Evolutionary conservation across 306 rosid species (phyloP), one percentile per base, ranked within the genome.

Genomic region (Rosa persica): DNA sequence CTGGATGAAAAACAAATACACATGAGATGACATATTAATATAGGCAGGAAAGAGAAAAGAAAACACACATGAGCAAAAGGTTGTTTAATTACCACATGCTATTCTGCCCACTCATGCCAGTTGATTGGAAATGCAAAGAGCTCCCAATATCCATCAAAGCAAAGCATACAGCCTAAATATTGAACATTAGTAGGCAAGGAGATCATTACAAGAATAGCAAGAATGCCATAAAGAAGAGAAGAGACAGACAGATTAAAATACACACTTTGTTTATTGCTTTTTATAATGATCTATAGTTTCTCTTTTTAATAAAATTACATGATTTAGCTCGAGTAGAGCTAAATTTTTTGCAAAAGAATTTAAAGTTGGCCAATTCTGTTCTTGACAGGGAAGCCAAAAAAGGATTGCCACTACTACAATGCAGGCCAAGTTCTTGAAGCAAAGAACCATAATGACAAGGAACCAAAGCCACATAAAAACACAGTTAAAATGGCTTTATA

Each of bases 81-180:
- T 42, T 23, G 73, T 67, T 36, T 79, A 57, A 73, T 89, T 87
- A 94, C 98, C 98, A 91, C 80, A 81, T 70, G 82, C 76, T 90
- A 83, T 89, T 77, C 74, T 66, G 86, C 83, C 81, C 87, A 83
- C 83, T 75, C 75, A 75, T 73, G 76, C 72, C 86, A 74, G 85
- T 78, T 76, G 80, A 85, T 76, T 73, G 90, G 73, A 79, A 58
- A 83, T 86, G 88, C 47, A 55, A 75, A 43, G 87, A 83, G 85
- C 73, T 81, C 76, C 90, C 86, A 34, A 86, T 57, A 77, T 82
- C 83, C 90, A 87, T 83, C 77, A 94, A 75, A 79, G 88, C 78
- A 85, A 88, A 89, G 84, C 98, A 89, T 57, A 92, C 84, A 80
- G 87, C 95, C 98, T 94, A 81, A 79, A 82, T 25, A 81, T 17